Percentiles rank a stretch among this genome's conserved stretches.
phyloP scores from a whole-genome alignment of 768 basidiomycete species.

The Trametes cubensis region DNA sequence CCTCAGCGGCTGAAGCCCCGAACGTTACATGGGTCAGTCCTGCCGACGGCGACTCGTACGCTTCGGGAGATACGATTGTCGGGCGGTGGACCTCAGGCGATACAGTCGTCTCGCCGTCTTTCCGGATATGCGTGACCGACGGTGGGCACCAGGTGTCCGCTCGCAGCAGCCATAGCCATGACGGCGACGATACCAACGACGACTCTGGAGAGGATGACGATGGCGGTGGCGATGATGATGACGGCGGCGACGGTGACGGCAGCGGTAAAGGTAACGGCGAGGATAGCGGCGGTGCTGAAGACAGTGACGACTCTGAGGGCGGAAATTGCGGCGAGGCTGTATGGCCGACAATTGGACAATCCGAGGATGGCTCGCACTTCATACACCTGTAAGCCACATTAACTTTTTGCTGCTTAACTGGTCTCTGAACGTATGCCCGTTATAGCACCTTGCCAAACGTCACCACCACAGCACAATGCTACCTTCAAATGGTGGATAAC shows the following conservation, averaged over 20 bases:
- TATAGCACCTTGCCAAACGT: constrained; percentile 31
- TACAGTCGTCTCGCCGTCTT: constrained; percentile 37
- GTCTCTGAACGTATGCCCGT: not conserved
- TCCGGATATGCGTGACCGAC: constrained; percentile 35
- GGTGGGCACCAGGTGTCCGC: not conserved
- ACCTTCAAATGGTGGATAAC: constrained; percentile 36
- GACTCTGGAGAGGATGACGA: not conserved
- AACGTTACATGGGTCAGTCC: constrained; percentile 36
- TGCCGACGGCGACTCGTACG: constrained; percentile 31
- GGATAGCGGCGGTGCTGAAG: not conserved
- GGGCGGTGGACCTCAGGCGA: constrained; percentile 35
- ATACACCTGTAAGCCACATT: constrained; percentile 28
- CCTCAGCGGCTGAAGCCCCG: constrained; percentile 7
- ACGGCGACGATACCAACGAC: not conserved
- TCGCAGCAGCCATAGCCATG: not conserved
- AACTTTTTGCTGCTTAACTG: not conserved
- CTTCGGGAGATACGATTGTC: constrained; percentile 36
- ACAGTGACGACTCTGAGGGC: not conserved
- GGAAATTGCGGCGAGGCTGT: constrained; percentile 31
- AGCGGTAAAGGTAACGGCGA: not conserved
- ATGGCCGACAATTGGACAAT: constrained; percentile 33
- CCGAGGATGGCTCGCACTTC: constrained; percentile 29
- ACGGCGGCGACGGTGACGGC: not conserved
- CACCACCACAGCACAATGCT: constrained; percentile 28
- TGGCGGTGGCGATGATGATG: not conserved